Evolutionary conservation across 345 rosid species (phyloP), one percentile per base, ranked within the genome.

Genomic region (Salix caprea): DNA sequence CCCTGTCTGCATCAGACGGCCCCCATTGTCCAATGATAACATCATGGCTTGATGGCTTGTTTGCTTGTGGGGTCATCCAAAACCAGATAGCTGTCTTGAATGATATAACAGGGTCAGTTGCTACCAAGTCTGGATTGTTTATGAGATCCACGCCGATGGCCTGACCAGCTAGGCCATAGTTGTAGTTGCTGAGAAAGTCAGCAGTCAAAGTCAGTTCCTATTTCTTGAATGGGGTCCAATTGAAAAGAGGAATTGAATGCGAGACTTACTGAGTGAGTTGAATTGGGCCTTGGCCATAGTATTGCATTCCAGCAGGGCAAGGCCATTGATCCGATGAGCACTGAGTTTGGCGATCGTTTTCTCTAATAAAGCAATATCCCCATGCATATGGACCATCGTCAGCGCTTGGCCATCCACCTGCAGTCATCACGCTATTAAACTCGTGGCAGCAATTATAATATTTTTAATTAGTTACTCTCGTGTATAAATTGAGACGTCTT

Each of bases 331-430:
- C 62, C 37, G 82, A 79, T 48, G 82, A 56, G 23, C 82, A 79
- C 6, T 79, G 70, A 24, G 78, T 74, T 62, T 24, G 54, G 8
- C 67, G 67, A 34, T 79, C 6, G 5, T 8, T 52, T 50, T 79
- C 82, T 30, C 82, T 74, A n/a, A 79, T 9, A 40, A 83, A 84
- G 85, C 90, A 89, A 69, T 89, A 89, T 1, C 92, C 92, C 90
- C 92, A 87, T 68, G 90, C 78, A 39, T 70, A 87, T 65, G 89
- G 88, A 73, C 92, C 92, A 82, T 87, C 92, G 1, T 87, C 88
- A 72, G 91, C 89, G 37, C 65, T 54, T 9, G 87, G 21, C 93
- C 91, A 88, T 19, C 93, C 93, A 65, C 91, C 92, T 89, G 13
- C 44, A 40, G 10, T 9, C 2, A 40, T 40, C 36, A 34, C 6